Evolutionary conservation across 106 monocot species (phyloP), one percentile per base, ranked within the genome.

Genomic region (Xerophyta viscosa): DNA sequence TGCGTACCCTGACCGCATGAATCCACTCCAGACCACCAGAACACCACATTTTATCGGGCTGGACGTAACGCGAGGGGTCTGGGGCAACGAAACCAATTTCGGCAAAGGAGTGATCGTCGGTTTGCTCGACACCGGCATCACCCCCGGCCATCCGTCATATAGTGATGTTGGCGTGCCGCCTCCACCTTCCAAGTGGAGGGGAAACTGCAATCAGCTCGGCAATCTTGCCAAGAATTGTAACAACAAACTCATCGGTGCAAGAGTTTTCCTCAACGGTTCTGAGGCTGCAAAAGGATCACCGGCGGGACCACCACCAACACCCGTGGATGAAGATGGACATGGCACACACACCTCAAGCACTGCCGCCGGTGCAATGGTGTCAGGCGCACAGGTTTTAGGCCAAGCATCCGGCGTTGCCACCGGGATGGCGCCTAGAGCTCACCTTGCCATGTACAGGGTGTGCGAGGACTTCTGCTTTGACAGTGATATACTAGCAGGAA

Each of bases 141-240:
- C 4, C 2, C 50, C 29, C 0, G 22, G 2, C 9, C 71, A 64
- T 28, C 48, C 58, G 3, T 71, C 71, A 0, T 71, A 64, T 23
- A 22, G 36, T n/a, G 71, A 58, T 10, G 12, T 26, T 6, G 64
- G 49, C 5, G 42, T 58, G 64, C 24, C 21, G 1, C 27, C 37
- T 4, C 57, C 71, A 6, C 71, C 71, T 9, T 4, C 57, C 8
- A 71, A 51, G 17, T 71, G 71, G 71, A 64, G 52, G 23, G 71
- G 71, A 0, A 13, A 13, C 0, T 65, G n/a, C n/a, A n/a, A n/a
- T n/a, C n/a, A n/a, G n/a, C n/a, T n/a, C n/a, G n/a, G 71, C 13
- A 12, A 29, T 0, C 65, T 51, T 31, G 25, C 8, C 5, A 6
- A 11, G 1, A 1, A 6, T 1, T 65, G 71, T 42, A 72, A 65